These are phyloP conservation scores for Solanum pennellii DNA, from an alignment of 257 asterid genomes.

Conservation along the genomic window DNA sequence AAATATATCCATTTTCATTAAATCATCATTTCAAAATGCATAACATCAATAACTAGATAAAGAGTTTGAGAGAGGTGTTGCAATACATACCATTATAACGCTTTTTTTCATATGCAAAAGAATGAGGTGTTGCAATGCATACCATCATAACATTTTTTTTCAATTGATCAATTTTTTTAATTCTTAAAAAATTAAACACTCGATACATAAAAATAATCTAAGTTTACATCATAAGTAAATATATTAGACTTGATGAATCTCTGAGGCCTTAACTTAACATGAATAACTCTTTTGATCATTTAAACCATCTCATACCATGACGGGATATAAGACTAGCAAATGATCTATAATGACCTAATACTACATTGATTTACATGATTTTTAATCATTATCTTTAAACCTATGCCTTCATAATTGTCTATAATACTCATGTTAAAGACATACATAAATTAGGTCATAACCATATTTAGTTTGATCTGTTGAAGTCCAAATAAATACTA, in stretches of 20 bases:
- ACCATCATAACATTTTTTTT: background rate
- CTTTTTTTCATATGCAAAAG: background rate
- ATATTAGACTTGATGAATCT: background rate
- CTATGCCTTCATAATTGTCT: background rate
- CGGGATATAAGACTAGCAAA: too few species aligned
- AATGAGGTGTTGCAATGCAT: background rate
- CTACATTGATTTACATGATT: background rate
- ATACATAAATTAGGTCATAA: background rate
- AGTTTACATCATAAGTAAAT: background rate
- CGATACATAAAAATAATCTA: too few species aligned
- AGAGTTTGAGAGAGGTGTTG: background rate
- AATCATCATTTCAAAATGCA: background rate
- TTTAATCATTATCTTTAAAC: background rate
- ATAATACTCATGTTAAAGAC: background rate
- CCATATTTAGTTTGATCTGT: too few species aligned
- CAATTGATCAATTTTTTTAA: too few species aligned
- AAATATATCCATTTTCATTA: too few species aligned
- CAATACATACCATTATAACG: background rate
- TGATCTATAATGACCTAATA: too few species aligned
- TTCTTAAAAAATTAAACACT: too few species aligned
- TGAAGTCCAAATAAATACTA: too few species aligned
- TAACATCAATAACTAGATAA: background rate
- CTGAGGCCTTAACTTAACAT: background rate
- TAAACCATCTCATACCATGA: background rate
- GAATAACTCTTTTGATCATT: background rate